Conservation (phyloP, 176 grass and related monocot genomes). For the Aegilops longissima region DNA sequence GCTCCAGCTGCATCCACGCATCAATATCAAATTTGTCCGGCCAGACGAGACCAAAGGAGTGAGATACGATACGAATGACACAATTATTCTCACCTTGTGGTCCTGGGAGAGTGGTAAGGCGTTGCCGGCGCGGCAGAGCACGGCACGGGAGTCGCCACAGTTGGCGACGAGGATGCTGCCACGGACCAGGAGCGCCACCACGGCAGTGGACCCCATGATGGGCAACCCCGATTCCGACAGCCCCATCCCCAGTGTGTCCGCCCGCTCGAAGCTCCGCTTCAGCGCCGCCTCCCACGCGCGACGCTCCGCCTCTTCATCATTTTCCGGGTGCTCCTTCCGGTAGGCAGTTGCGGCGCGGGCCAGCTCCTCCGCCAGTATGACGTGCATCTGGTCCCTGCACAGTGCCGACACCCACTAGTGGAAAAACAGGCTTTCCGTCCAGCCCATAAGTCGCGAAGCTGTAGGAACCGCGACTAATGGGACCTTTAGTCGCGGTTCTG, state of each 20-base stretch:
- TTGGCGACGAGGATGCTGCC: slow-evolving; percentile 57
- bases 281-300: too few species aligned
- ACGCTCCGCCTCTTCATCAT: too few species aligned
- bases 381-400: slow-evolving; percentile 72
- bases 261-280: too few species aligned
- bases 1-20: not conserved
- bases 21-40: not conserved
- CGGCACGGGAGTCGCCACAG: slow-evolving; percentile 84
- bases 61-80: not conserved
- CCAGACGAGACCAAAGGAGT: not conserved
- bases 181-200: slow-evolving; percentile 52
- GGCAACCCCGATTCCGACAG: slow-evolving; percentile 28
- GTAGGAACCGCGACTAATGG: too few species aligned
- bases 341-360: not conserved
- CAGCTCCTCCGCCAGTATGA: slow-evolving; percentile 58
- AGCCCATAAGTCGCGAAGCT: too few species aligned
- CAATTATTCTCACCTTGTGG: slow-evolving; percentile 61
- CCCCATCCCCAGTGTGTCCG: not conserved
- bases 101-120: slow-evolving; percentile 64
- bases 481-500: too few species aligned
- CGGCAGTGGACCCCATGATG: slow-evolving; percentile 77
- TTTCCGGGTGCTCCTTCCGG: too few species aligned
- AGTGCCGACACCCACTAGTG: slow-evolving; percentile 58
- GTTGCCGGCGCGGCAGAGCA: slow-evolving; percentile 47
- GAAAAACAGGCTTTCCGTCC: too few species aligned